Percentiles rank a stretch among this genome's conserved stretches.
Evolutionary conservation across 1,284 basidiomycete species (phyloP).

Genomic region (Leccinum ponderosum): DNA sequence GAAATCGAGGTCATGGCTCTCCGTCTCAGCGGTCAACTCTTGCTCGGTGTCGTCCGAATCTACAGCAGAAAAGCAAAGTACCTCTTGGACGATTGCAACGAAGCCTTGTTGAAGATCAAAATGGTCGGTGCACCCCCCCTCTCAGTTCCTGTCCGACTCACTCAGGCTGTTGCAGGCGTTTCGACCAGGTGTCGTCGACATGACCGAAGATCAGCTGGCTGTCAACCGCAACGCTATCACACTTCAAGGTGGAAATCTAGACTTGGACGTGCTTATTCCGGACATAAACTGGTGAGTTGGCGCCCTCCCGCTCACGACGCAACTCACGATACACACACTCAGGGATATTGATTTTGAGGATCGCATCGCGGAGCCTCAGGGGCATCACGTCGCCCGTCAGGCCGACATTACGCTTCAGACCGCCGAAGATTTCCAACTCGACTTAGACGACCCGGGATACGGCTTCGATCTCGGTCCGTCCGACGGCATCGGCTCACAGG

Average conservation of each 20-base stretch:
- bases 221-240: conserved; percentile 89
- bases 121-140: conserved; percentile 57
- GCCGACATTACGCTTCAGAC: conserved; percentile 84
- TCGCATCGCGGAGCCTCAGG: conserved; percentile 62
- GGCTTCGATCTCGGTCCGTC: conserved; percentile 73
- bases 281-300: conserved; percentile 72
- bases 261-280: conserved; percentile 78
- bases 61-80: conserved; percentile 98
- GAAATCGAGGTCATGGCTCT: conserved; percentile 91
- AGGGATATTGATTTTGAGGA: conserved; percentile 80
- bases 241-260: conserved; percentile 70
- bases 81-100: conserved; percentile 96
- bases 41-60: conserved; percentile 95
- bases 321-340: conserved; percentile 7
- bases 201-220: conserved; percentile 91
- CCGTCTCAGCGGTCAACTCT: conserved; percentile 90
- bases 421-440: conserved; percentile 64
- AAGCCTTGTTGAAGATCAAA: conserved; percentile 93
- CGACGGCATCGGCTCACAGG: conserved; percentile 85
- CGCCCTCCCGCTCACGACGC: not conserved
- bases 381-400: conserved; percentile 77
- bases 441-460: conserved; percentile 57
- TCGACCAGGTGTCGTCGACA: conserved; percentile 89
- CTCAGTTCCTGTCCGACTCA: conserved; percentile 3
- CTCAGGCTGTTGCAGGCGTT: conserved; percentile 67